Conservation (phyloP, 805 yeast species). For the Saccharomycopsis guyanensis region DNA sequence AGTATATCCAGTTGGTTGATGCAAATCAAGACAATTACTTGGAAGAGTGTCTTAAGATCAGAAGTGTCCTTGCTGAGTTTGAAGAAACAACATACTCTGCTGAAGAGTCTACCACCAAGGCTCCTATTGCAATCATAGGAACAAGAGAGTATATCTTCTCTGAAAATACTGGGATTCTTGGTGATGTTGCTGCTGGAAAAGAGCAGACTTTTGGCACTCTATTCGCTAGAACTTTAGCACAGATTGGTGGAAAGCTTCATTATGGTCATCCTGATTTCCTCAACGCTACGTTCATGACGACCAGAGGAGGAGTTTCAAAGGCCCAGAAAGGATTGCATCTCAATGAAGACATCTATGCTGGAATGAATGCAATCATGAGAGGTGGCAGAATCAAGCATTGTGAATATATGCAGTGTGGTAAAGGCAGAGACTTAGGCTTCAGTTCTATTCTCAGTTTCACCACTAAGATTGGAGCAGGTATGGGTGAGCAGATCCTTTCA, state of each 20-base stretch:
- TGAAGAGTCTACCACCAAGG: conserved; percentile 24
- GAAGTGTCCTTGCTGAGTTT: conserved; percentile 69
- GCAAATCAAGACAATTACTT: conserved; percentile 80
- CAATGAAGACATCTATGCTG: conserved; percentile 83
- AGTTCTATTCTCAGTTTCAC: conserved; percentile 77
- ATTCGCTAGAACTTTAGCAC: conserved; percentile 75
- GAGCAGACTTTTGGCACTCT: conserved; percentile 84
- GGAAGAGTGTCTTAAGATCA: conserved; percentile 73
- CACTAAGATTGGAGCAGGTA: conserved; percentile 82
- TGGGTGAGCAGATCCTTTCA: conserved; percentile 84
- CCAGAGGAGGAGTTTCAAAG: conserved; percentile 82
- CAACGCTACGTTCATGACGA: conserved; percentile 68
- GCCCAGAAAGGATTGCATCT: conserved; percentile 78
- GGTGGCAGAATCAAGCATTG: conserved; percentile 83
- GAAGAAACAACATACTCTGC: conserved; percentile 39
- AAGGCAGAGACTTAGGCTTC: conserved; percentile 80
- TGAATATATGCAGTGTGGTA: conserved; percentile 80
- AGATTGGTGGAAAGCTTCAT: conserved; percentile 75
- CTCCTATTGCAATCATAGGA: conserved; percentile 77
- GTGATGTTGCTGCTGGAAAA: conserved; percentile 84
- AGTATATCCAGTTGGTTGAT: conserved; percentile 71
- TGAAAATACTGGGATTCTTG: conserved; percentile 73
- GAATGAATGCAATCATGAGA: conserved; percentile 68
- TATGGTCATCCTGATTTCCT: conserved; percentile 85
- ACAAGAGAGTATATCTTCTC: conserved; percentile 80